Evolutionary conservation across 345 rosid genomes (phyloP).

Genomic region (Sisymbrium altissimum): DNA sequence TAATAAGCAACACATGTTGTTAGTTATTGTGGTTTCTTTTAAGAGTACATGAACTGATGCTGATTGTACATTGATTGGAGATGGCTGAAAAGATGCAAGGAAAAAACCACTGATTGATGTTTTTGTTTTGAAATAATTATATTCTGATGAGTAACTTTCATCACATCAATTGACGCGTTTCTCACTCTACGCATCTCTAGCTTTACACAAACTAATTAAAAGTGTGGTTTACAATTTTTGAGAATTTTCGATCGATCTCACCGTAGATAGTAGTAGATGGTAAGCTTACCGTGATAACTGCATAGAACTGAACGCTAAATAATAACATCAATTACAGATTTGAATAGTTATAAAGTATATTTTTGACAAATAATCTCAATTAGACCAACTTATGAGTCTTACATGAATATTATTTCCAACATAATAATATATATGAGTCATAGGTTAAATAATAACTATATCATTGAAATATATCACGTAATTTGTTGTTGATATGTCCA

Average conservation of each 20-base stretch:
- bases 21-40: neutral
- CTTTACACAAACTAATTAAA: neutral
- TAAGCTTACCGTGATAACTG: neutral
- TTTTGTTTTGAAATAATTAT: neutral
- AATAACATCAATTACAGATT: neutral
- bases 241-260: neutral
- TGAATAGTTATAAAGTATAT: too few species aligned
- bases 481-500: neutral
- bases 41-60: neutral
- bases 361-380: neutral
- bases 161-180: neutral
- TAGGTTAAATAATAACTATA: neutral
- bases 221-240: neutral
- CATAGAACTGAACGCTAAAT: neutral
- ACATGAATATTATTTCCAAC: neutral
- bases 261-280: neutral
- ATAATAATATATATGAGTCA: neutral
- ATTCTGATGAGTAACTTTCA: neutral
- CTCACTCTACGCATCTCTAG: neutral
- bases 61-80: neutral
- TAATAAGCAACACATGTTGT: neutral
- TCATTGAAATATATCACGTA: neutral
- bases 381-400: neutral
- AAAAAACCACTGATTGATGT: neutral
- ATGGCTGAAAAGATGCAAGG: neutral